Conservation (phyloP, 257 asterid genomes). For the Solanum habrochaites region DNA sequence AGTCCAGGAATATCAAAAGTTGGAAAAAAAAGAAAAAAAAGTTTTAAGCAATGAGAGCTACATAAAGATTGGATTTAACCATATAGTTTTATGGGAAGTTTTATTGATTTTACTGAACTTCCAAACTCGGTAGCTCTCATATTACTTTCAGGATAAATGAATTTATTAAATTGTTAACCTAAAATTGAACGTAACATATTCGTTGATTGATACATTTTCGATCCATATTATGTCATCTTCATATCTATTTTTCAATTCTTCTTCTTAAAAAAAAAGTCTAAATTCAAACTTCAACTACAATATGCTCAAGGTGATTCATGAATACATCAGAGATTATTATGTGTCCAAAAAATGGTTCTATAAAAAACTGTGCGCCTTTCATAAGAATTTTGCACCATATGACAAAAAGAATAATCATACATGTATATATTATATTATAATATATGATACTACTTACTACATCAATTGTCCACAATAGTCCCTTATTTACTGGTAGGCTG, state of each 20-base stretch:
- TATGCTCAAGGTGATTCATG: neutral
- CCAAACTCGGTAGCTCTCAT: neutral
- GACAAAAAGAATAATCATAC: neutral
- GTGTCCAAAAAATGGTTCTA: neutral
- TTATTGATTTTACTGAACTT: neutral
- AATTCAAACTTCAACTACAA: neutral
- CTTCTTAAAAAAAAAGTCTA: neutral
- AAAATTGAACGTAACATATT: neutral
- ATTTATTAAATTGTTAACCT: neutral
- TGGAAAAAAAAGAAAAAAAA: neutral
- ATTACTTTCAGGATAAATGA: neutral
- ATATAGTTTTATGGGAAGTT: neutral
- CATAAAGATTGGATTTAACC: neutral
- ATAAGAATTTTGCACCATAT: neutral
- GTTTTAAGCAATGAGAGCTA: neutral
- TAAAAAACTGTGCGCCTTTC: neutral
- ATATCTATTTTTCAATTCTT: neutral
- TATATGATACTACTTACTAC: neutral
- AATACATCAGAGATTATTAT: neutral
- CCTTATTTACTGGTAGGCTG: neutral
- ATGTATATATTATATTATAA: too few relatives aligned
- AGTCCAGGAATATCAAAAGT: neutral
- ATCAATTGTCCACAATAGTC: neutral
- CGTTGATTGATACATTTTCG: neutral
- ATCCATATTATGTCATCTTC: neutral